phyloP scores from a whole-genome alignment of 1,284 basidiomycete genomes.

The Irpex sp. region DNA sequence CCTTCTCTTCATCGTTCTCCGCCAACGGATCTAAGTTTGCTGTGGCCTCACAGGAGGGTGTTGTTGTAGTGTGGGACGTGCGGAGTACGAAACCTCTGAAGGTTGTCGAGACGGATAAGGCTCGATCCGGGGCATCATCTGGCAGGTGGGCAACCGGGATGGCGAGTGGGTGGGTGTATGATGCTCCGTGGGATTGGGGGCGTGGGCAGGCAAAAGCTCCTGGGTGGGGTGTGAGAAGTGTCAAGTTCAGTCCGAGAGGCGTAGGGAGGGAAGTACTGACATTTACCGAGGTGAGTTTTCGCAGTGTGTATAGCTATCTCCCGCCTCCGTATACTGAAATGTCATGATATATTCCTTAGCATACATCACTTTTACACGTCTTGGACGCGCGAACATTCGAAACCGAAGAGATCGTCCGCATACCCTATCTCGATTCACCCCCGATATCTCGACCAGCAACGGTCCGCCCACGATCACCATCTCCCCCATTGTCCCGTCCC shows the following conservation, averaged over 20 bases:
- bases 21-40: slow-evolving; percentile 80
- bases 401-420: slow-evolving; percentile 62
- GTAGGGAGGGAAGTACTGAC: slow-evolving; percentile 66
- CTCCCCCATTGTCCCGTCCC: slow-evolving; percentile 18
- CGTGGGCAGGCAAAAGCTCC: slow-evolving; percentile 50
- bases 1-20: slow-evolving; percentile 85
- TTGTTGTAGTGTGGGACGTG: slow-evolving; percentile 79
- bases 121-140: slow-evolving; percentile 29
- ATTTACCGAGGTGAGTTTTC: slow-evolving; percentile 72
- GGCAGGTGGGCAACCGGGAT: slow-evolving; percentile 34
- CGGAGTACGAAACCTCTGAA: slow-evolving; percentile 67
- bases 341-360: slow-evolving; percentile 37
- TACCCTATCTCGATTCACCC: slow-evolving; percentile 42
- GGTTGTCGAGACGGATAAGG: slow-evolving; percentile 56
- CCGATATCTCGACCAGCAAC: slow-evolving; percentile 19
- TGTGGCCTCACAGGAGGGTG: slow-evolving; percentile 83
- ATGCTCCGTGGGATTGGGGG: slow-evolving; percentile 66
- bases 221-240: slow-evolving; percentile 72
- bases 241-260: slow-evolving; percentile 67
- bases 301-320: too few species aligned
- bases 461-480: slow-evolving; percentile 24
- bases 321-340: too few species aligned
- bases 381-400: slow-evolving; percentile 81
- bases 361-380: slow-evolving; percentile 71
- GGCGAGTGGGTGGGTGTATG: slow-evolving; percentile 53